Base-by-base conservation (phyloP, 2,329 filamentous ascomycete genomes). In the Hypoxylon rubiginosum region DNA sequence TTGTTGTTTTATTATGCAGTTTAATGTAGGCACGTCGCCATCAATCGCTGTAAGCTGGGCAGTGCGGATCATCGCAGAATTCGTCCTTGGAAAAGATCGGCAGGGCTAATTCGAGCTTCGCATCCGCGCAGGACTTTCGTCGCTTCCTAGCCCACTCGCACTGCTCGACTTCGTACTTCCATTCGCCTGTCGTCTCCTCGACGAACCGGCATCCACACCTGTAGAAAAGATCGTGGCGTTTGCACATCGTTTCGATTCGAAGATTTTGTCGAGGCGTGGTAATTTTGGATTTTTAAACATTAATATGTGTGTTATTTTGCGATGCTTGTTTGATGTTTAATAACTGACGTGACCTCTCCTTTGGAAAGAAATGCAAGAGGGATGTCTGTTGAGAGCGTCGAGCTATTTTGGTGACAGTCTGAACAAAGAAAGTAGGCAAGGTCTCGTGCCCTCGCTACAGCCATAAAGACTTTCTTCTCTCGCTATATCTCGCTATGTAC, bases 141-240 rank as follows among this genome's bases (percentile, higher is more conserved):
- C 66, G 45, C 13, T 66, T 67, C 48, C 30, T 49, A 24, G 49
- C 69, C 32, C 58, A 71, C 30, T 68, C 62, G 63, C 73, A 74
- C 52, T 21, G 58, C 30, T 71, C 70, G 43, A 71, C 60, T 32
- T 71, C 66, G 58, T 62, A 72, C 43, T 61, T 70, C 66, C 67
- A 70, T 43, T 68, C 56, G 13, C 60, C 57, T 5, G 68, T 74
- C n/a, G 15, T 52, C 11, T 55, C 36, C 49, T 74, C 71, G 62
- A 72, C 28, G 45, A 71, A 58, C 11, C 70, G 71, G 51, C 72
- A 73, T 52, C 72, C 72, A 15, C 72, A 74, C 68, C 71, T 71
- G 53, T 73, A 72, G 45, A 74, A 74, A 4, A 69, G 67, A 57
- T 75, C 72, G 67, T 63, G 72, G 13, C 58, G 62, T 28, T 74